These are phyloP conservation scores for Malus domestica DNA, from an alignment of 306 rosid species.

Conservation along the genomic window DNA sequence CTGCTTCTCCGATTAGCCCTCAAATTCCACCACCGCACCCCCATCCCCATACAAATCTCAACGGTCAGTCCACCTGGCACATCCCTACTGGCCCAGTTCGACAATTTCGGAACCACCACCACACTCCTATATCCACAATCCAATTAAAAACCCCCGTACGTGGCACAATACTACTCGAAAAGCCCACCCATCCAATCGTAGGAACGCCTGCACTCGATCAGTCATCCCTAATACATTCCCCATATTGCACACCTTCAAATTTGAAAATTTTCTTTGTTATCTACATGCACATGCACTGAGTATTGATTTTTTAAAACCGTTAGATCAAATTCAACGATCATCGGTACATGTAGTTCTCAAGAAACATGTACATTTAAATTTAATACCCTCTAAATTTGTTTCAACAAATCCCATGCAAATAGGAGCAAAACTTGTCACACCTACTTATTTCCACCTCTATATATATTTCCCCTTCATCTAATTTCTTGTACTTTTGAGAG, in stretches of 20 bases:
- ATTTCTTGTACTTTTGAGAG: slow-evolving; percentile 7
- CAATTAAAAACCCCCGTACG: background rate
- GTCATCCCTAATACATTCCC: background rate
- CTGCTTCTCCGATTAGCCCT: background rate
- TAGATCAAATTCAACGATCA: too few species aligned
- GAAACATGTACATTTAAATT: too few species aligned
- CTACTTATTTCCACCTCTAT: background rate
- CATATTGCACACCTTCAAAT: background rate
- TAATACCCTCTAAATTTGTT: slow-evolving; percentile 1
- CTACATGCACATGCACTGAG: background rate
- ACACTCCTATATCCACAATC: background rate
- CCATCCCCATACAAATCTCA: background rate
- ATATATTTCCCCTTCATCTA: background rate
- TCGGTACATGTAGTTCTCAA: too few species aligned
- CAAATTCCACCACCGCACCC: background rate
- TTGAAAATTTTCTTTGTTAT: background rate
- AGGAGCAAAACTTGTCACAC: background rate
- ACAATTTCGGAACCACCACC: background rate
- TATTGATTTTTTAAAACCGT: accelerated
- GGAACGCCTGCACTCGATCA: background rate
- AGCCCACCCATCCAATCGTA: background rate
- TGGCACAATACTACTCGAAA: background rate
- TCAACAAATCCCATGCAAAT: slow-evolving; percentile 9
- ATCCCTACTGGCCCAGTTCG: background rate
- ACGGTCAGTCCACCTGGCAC: background rate